phyloP scores from a whole-genome alignment of 345 rosid genomes.

The Corchorus capsularis region DNA sequence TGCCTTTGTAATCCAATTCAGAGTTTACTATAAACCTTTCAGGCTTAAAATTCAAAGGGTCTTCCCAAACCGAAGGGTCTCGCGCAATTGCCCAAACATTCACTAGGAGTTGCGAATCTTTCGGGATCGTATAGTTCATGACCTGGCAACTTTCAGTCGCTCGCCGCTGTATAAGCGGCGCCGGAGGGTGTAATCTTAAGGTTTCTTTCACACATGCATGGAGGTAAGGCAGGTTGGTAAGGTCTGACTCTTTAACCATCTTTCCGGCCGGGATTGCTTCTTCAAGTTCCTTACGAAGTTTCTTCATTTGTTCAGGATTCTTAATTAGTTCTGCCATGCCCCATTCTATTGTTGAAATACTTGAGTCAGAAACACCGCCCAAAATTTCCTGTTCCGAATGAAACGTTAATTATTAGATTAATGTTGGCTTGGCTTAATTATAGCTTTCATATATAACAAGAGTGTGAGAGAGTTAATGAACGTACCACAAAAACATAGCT shows the following conservation, averaged over 20 bases:
- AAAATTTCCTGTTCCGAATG: no score
- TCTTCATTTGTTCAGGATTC: conserved; percentile 17
- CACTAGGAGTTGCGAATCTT: conserved; percentile 25
- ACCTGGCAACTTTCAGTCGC: conserved; percentile 17
- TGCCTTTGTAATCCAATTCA: conserved; percentile 29
- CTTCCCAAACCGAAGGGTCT: conserved; percentile 27
- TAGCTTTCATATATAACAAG: no score
- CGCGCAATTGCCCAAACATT: conserved; percentile 34
- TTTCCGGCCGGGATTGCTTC: background rate
- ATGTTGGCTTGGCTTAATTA: no score
- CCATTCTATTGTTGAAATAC: conserved; percentile 28
- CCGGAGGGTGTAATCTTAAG: conserved; percentile 36
- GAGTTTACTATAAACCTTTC: conserved; percentile 26
- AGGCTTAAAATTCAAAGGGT: conserved; percentile 25
- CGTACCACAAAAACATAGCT: no score
- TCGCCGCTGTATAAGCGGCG: conserved; percentile 29
- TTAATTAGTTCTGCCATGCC: conserved; percentile 28
- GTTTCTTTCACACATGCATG: conserved; percentile 29
- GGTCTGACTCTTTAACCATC: conserved; percentile 16
- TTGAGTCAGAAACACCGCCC: no score
- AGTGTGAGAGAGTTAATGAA: no score
- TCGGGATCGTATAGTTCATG: conserved; percentile 29
- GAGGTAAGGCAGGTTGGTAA: conserved; percentile 20
- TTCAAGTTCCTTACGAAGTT: conserved; percentile 19
- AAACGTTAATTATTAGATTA: no score